phyloP scores from a whole-genome alignment of 2,329 filamentous ascomycete species.

The Fusarium hostae region DNA sequence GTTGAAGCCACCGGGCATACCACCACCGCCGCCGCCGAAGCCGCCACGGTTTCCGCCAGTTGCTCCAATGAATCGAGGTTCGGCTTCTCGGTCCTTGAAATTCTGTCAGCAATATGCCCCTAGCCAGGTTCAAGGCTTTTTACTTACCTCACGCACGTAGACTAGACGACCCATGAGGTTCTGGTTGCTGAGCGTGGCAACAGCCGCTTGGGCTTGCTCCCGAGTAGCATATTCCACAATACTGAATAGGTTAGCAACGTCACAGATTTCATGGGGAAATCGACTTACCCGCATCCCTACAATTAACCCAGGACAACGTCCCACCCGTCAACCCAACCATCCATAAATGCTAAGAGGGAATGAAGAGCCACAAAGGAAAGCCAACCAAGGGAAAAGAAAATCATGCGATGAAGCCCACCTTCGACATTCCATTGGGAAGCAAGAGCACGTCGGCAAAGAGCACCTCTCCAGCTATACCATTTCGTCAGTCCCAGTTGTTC shows the following conservation, averaged over 20 bases:
- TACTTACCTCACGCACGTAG: conserved; percentile 92
- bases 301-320: conserved; percentile 85
- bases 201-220: conserved; percentile 98
- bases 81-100: conserved; percentile 90
- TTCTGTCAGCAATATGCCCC: background rate
- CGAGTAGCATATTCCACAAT: conserved; percentile 99
- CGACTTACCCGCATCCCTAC: conserved; percentile 99
- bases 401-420: conserved; percentile 97
- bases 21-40: conserved; percentile 61
- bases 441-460: conserved; percentile 99
- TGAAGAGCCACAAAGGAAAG: conserved; percentile 75
- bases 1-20: conserved; percentile 65
- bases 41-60: conserved; percentile 71
- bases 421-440: conserved; percentile 99
- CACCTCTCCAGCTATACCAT: conserved; percentile 87
- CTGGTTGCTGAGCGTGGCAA: conserved; percentile 98
- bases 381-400: conserved; percentile 77
- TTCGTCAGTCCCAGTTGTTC: conserved; percentile 53
- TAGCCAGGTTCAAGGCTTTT: too few relatives aligned
- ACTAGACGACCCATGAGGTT: conserved; percentile 98
- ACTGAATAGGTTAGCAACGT: conserved; percentile 62
- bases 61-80: conserved; percentile 91
- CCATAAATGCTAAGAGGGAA: conserved; percentile 78
- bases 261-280: background rate
- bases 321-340: conserved; percentile 99